phyloP scores from a whole-genome alignment of 2,329 filamentous ascomycete species.

The Cordyceps farinosa region DNA sequence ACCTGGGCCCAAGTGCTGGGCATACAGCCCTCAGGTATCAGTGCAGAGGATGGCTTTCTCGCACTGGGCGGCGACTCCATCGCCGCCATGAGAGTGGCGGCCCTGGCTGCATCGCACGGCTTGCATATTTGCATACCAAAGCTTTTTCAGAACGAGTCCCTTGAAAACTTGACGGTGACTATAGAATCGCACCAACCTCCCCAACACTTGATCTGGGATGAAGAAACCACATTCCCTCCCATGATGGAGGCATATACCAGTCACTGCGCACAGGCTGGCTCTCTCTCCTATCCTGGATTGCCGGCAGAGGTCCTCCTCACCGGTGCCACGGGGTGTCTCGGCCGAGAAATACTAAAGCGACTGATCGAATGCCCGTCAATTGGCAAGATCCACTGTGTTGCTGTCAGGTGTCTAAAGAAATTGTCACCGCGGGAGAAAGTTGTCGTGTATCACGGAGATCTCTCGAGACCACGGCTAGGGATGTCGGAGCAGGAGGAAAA shows the following conservation, averaged over 20 bases:
- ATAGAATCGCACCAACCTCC: background rate
- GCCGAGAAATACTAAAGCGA: background rate
- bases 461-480: too few species aligned
- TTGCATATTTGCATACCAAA: background rate
- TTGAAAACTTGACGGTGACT: background rate
- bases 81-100: slow-evolving; percentile 43
- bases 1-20: background rate
- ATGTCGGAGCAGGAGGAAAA: too few species aligned
- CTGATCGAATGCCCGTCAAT: background rate
- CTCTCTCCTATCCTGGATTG: background rate
- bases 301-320: background rate
- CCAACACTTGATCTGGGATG: background rate
- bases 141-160: background rate
- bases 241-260: background rate
- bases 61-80: slow-evolving; percentile 38
- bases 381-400: background rate
- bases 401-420: background rate
- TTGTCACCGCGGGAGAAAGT: too few species aligned
- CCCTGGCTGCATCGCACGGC: background rate
- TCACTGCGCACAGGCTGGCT: too few species aligned
- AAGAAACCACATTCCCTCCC: background rate
- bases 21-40: slow-evolving; percentile 16
- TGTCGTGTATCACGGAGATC: too few species aligned
- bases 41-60: slow-evolving; percentile 1
- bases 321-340: background rate